Evolutionary conservation across 2,329 filamentous ascomycete species (phyloP).

Genomic region (Talaromyces albobiverticillius): DNA sequence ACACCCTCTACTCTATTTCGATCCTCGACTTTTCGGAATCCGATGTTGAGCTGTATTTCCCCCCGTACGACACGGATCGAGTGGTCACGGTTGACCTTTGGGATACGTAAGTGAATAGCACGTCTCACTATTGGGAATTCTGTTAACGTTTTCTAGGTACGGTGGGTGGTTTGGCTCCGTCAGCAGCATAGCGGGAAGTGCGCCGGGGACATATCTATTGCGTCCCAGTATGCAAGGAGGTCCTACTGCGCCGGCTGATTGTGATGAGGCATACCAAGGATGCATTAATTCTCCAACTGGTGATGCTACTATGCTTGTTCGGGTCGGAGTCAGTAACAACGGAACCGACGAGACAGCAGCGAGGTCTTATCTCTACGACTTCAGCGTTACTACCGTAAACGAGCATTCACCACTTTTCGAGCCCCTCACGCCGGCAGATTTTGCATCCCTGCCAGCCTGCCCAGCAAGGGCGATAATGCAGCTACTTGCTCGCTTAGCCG

Average conservation of each 20-base stretch:
- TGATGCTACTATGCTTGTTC: conserved; percentile 18
- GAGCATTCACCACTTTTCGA: conserved; percentile 9
- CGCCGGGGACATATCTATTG: conserved; percentile 24
- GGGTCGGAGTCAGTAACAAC: conserved; percentile 17
- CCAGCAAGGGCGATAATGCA: not conserved
- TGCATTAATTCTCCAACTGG: conserved; percentile 21
- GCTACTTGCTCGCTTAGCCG: not conserved
- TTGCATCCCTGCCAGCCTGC: not conserved
- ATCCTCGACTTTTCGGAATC: conserved; percentile 24
- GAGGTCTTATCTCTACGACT: not conserved
- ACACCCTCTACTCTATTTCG: conserved; percentile 25
- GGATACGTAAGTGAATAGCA: conserved; percentile 23
- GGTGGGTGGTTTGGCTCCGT: conserved; percentile 29
- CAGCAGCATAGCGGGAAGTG: conserved; percentile 16
- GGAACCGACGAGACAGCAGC: not conserved
- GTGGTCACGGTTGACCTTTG: conserved; percentile 27
- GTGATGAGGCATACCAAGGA: conserved; percentile 16
- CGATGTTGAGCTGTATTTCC: conserved; percentile 10
- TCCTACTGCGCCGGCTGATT: not conserved
- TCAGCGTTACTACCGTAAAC: not conserved
- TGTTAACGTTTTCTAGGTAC: conserved; percentile 18
- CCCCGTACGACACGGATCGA: conserved; percentile 22
- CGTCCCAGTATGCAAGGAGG: conserved; percentile 7
- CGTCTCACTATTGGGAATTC: not conserved
- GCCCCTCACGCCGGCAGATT: not conserved